These are phyloP conservation scores for Rutstroemia sp. DNA, from an alignment of 2,329 filamentous ascomycete genomes.

Conservation along the genomic window DNA sequence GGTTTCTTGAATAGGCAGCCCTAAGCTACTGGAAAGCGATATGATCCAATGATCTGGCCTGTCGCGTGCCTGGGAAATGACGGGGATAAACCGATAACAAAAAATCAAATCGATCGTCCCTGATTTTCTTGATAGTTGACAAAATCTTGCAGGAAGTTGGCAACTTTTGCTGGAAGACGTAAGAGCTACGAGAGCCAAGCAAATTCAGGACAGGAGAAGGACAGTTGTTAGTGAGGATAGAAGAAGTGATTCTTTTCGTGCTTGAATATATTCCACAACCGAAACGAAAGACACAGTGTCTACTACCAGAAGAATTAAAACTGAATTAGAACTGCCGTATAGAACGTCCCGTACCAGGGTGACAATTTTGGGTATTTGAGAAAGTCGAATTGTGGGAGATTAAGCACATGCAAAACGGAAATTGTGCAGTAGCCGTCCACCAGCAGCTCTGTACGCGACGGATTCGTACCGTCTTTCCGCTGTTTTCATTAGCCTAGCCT, in stretches of 20 bases:
- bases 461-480: background rate
- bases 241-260: too few species aligned
- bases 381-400: background rate
- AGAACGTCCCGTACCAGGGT: background rate
- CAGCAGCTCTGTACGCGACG: too few species aligned
- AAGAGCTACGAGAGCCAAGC: background rate
- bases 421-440: background rate
- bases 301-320: background rate
- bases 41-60: constrained; percentile 19
- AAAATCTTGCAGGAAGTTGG: background rate
- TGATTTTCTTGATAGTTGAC: background rate
- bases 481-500: background rate
- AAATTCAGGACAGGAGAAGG: too few species aligned
- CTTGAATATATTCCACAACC: background rate
- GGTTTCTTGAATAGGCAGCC: constrained; percentile 12
- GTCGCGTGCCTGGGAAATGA: constrained; percentile 17
- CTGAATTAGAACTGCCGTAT: background rate
- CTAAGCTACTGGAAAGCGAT: background rate
- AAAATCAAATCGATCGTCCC: background rate
- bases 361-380: background rate
- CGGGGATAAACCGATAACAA: constrained; percentile 11
- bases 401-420: constrained; percentile 6
- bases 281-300: background rate
- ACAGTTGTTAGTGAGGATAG: too few species aligned
- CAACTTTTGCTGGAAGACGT: background rate